phyloP scores from a whole-genome alignment of 768 basidiomycete species.

The Boletales sp. region DNA sequence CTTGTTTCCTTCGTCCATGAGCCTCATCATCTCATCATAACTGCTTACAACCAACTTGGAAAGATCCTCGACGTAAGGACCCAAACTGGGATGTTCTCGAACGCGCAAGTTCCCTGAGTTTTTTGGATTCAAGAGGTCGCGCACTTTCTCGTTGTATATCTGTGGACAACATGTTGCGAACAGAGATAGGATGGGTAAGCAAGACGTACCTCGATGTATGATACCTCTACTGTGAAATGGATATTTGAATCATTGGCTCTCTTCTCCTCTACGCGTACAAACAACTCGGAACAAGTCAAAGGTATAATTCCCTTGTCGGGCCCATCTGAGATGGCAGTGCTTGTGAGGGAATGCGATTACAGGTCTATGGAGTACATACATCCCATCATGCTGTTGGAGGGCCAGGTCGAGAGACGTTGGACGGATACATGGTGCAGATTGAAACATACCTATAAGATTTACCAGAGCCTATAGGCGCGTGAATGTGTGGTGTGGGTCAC shows the following conservation, averaged over 20 bases:
- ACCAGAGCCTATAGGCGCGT: constrained; percentile 61
- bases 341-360: constrained; percentile 4
- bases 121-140: constrained; percentile 95
- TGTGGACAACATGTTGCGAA: constrained; percentile 21
- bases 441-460: constrained; percentile 82
- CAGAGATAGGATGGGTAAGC: not conserved
- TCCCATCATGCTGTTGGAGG: constrained; percentile 80
- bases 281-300: constrained; percentile 90
- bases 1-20: constrained; percentile 99
- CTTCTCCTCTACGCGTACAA: constrained; percentile 72
- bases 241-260: constrained; percentile 61
- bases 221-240: constrained; percentile 93
- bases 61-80: constrained; percentile 98
- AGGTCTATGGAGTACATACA: constrained; percentile 51
- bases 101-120: constrained; percentile 95
- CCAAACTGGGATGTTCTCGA: constrained; percentile 92
- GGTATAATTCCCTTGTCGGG: constrained; percentile 97
- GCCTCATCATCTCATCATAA: constrained; percentile 97
- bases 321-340: constrained; percentile 56
- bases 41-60: constrained; percentile 88
- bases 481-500: constrained; percentile 3
- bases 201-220: constrained; percentile 81
- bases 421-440: not conserved
- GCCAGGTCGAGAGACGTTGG: constrained; percentile 4
- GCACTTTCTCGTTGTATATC: constrained; percentile 98